Conservation (phyloP, 345 rosid species). For the Camelina neglecta region DNA sequence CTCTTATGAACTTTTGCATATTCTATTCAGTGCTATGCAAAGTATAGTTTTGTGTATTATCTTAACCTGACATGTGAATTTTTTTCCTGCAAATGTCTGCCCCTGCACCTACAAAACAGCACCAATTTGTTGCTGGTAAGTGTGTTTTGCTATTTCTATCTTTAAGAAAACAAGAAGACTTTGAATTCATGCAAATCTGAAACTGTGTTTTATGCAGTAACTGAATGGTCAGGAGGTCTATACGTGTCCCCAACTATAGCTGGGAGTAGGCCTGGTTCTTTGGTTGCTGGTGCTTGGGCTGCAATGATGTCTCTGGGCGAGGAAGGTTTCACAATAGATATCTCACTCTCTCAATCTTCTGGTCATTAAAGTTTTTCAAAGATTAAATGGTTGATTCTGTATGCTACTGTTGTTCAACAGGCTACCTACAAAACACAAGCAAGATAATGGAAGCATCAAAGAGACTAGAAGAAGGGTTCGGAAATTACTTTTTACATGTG, state of each 20-base stretch:
- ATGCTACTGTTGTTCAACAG: constrained; percentile 45
- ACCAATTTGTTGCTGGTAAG: constrained; percentile 97
- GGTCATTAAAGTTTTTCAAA: neutral
- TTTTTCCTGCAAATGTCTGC: constrained; percentile 38
- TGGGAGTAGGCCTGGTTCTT: constrained; percentile 91
- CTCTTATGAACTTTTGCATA: neutral
- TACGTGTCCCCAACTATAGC: constrained; percentile 91
- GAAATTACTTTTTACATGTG: constrained; percentile 1
- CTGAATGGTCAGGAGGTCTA: constrained; percentile 97
- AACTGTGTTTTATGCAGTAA: constrained; percentile 56
- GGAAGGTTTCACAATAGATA: constrained; percentile 56
- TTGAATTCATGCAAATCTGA: neutral
- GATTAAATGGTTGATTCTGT: constrained; percentile 22
- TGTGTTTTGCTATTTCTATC: constrained; percentile 15
- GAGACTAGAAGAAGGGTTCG: constrained; percentile 72
- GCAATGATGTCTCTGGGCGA: constrained; percentile 87
- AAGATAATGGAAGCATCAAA: constrained; percentile 82
- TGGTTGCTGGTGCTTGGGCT: constrained; percentile 97
- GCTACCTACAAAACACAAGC: constrained; percentile 74
- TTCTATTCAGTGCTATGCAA: constrained; percentile 11
- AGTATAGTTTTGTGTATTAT: neutral
- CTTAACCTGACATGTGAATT: constrained; percentile 45
- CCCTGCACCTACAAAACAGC: constrained; percentile 58
- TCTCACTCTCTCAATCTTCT: constrained; percentile 4
- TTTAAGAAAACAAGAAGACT: neutral